A percentile compares a stretch with the other conserved stretches of the same genome.
Conservation (phyloP, 2,329 filamentous ascomycete genomes). For the Thielaviopsis euricoi region DNA sequence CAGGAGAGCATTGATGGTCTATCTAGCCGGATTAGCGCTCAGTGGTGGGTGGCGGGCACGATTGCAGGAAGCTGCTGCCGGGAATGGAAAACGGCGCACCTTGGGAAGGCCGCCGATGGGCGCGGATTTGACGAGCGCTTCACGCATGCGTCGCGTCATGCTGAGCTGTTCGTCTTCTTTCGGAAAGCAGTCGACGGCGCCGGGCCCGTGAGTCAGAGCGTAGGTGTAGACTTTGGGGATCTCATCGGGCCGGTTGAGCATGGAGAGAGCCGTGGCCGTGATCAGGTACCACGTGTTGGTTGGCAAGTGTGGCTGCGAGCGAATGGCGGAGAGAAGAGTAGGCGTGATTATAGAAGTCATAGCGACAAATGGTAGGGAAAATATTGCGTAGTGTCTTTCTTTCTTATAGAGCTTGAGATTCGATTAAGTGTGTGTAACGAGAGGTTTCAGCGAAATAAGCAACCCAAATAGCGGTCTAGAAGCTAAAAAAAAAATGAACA, state of each 20-base stretch:
- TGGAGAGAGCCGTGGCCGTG: slow-evolving; percentile 26
- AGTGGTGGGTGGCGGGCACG: not conserved
- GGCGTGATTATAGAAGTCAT: slow-evolving; percentile 20
- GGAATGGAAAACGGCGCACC: slow-evolving; percentile 19
- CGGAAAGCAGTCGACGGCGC: slow-evolving; percentile 14
- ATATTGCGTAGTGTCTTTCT: too few relatives aligned
- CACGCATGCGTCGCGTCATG: slow-evolving; percentile 30
- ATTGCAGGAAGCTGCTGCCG: not conserved
- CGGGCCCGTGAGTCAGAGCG: slow-evolving; percentile 21
- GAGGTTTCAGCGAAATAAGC: too few relatives aligned
- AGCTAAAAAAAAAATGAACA: too few relatives aligned
- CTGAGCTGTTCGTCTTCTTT: slow-evolving; percentile 22
- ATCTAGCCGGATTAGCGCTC: not conserved
- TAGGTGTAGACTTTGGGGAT: slow-evolving; percentile 27
- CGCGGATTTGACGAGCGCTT: slow-evolving; percentile 31
- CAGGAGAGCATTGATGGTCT: slow-evolving; percentile 31
- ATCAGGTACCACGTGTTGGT: slow-evolving; percentile 32
- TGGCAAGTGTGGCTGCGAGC: slow-evolving; percentile 25
- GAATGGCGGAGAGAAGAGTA: slow-evolving; percentile 24
- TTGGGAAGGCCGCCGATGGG: slow-evolving; percentile 33
- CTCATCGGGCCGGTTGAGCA: slow-evolving; percentile 32
- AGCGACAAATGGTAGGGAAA: not conserved
- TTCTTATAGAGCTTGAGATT: too few relatives aligned
- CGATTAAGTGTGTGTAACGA: too few relatives aligned
- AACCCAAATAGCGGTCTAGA: too few relatives aligned